Evolutionary conservation across 129 eudicot species (phyloP).

Genomic region (Artemisia annua): DNA sequence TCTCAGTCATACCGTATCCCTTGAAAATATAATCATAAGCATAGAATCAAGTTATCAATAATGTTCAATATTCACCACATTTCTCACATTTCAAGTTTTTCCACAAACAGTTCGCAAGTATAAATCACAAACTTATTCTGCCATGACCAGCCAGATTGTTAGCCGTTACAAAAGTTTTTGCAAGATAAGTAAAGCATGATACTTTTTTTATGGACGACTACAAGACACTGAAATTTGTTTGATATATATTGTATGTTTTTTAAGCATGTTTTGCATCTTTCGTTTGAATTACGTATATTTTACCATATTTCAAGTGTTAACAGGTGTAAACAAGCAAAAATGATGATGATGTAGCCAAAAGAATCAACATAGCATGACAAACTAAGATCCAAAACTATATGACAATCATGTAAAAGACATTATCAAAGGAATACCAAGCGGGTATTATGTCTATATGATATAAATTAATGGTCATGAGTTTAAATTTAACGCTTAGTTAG

Average conservation of each 20-base stretch:
- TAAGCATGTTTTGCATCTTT: background rate
- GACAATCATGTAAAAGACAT: background rate
- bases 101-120: too few species aligned
- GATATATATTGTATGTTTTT: background rate
- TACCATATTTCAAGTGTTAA: background rate
- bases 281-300: background rate
- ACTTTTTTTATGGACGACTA: background rate
- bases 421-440: background rate
- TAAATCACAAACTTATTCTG: too few species aligned
- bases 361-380: background rate
- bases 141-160: too few species aligned
- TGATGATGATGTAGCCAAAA: background rate
- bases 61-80: background rate
- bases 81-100: background rate
- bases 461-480: background rate
- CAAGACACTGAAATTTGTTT: background rate
- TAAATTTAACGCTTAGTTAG: background rate
- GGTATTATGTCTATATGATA: background rate
- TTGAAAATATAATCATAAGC: constrained; percentile 18
- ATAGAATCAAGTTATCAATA: background rate
- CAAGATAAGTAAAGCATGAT: background rate
- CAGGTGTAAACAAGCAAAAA: background rate
- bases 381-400: background rate
- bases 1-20: constrained; percentile 98
- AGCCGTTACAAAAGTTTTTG: too few species aligned